Percentiles rank a stretch among this genome's conserved stretches.
These are phyloP conservation scores for Fusarium redolens DNA, from an alignment of 2,329 filamentous ascomycete genomes.

Conservation along the genomic window DNA sequence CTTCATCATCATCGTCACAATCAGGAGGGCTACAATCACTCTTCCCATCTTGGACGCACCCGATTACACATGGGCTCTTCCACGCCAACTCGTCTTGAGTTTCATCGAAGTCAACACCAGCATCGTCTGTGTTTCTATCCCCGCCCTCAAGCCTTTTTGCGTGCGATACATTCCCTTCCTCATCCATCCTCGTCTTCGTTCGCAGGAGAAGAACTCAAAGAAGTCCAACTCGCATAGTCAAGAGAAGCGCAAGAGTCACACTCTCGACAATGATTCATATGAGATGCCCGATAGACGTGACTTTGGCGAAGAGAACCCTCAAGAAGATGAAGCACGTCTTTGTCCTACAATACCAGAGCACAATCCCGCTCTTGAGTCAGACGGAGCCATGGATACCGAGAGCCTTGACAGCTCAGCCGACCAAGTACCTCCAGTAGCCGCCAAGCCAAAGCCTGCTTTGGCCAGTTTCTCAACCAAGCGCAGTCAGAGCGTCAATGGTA, in stretches of 20 bases:
- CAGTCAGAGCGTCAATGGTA: constrained; percentile 29
- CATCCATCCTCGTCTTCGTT: constrained; percentile 40
- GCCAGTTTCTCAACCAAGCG: constrained; percentile 36
- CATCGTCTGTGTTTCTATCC: constrained; percentile 61
- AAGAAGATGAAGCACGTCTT: constrained; percentile 43
- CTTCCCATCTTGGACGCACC: constrained; percentile 33
- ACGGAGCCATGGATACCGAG: constrained; percentile 35
- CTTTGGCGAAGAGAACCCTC: constrained; percentile 7
- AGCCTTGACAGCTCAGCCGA: constrained; percentile 39
- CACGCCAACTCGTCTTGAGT: constrained; percentile 53
- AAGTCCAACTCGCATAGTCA: constrained; percentile 26
- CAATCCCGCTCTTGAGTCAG: constrained; percentile 4
- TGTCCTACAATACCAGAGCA: constrained; percentile 29
- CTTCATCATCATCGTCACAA: constrained; percentile 46
- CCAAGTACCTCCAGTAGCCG: constrained; percentile 9
- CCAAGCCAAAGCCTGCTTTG: constrained; percentile 31
- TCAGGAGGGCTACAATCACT: constrained; percentile 45
- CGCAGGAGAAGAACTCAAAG: constrained; percentile 31
- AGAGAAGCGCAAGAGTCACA: constrained; percentile 33
- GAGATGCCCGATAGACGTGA: constrained; percentile 41
- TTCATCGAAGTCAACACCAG: constrained; percentile 62
- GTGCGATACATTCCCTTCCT: constrained; percentile 48
- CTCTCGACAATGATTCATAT: constrained; percentile 33
- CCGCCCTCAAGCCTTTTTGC: constrained; percentile 62
- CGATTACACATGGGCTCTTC: constrained; percentile 46